phyloP scores from a whole-genome alignment of 202 grass and related monocot genomes.

The Panicum hallii region DNA sequence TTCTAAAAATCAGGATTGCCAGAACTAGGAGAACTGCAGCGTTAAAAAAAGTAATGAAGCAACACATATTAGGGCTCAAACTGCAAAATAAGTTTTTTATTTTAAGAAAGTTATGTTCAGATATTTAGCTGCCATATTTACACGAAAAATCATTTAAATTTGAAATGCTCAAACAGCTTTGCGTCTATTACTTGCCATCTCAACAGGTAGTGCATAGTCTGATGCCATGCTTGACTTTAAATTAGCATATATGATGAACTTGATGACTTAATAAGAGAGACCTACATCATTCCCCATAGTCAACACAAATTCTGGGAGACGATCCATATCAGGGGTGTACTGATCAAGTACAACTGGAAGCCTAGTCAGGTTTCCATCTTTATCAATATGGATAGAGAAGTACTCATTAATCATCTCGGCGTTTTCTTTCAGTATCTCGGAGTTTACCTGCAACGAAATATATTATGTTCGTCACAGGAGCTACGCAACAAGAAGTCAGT shows the following conservation, averaged over 20 bases:
- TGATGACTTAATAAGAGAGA: constrained; percentile 44
- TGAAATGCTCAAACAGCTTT: constrained; percentile 14
- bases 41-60: constrained; percentile 33
- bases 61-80: not conserved
- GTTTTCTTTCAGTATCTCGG: constrained; percentile 83
- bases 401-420: constrained; percentile 86
- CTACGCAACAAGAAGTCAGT: constrained; percentile 21
- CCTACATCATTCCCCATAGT: constrained; percentile 88
- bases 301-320: constrained; percentile 84
- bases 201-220: not conserved
- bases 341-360: constrained; percentile 97
- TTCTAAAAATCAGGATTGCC: constrained; percentile 31
- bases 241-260: constrained; percentile 39
- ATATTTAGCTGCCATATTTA: not conserved
- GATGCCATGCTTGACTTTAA: constrained; percentile 22
- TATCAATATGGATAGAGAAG: constrained; percentile 81
- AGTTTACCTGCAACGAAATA: constrained; percentile 68
- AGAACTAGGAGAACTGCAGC: constrained; percentile 1
- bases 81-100: not conserved
- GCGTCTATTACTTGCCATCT: constrained; percentile 25
- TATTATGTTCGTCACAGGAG: not conserved
- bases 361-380: constrained; percentile 74
- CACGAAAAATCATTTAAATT: constrained; percentile 26
- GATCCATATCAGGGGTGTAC: constrained; percentile 89
- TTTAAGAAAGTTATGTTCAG: not conserved